Evolutionary conservation across 352 stramenopile genomes (phyloP), one percentile per base, ranked within the genome.

Genomic region (Pythium biforme): DNA sequence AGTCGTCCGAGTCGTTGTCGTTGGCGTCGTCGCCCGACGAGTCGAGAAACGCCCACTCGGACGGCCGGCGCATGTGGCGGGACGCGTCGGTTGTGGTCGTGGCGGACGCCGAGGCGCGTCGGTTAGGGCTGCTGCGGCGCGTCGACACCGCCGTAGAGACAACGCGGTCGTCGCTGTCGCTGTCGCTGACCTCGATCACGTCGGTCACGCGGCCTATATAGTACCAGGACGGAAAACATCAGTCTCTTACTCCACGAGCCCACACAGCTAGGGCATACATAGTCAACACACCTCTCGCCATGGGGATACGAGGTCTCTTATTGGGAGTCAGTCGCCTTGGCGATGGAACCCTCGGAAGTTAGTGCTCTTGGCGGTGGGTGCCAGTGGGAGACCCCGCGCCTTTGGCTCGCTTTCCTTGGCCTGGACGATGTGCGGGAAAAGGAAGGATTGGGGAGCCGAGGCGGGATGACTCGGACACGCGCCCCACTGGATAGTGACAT

Each of bases 41-140:
- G 4, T 66, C 60, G 25, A 64, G 39, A 31, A 66, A 59, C 57
- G 57, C 60, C 66, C 64, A 71, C 43, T 66, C 64, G 31, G 46
- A 56, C 40, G 41, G 40, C 2, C 20, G 25, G 23, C 27, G 54
- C 41, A 60, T 52, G 54, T 51, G 54, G 27, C 27, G 29, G 10
- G 54, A 60, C 25, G 54, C 26, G 4, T 46, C 31, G 25, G 20
- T 54, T 17, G 31, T 31, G 20, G 46, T 46, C 34, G 10, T 31
- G 20, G 31, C 34, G 9, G 25, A 23, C 22, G 46, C 49, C n/a
- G 57, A 39, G 46, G 27, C 26, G 48, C 52, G 33, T 7, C 61
- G 53, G 17, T 11, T 37, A 8, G 8, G 37, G 37, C 11, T 14
- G 37, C 37, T 14, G 37, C 37, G 31, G 1, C 31, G 31, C 31